Percentiles rank a stretch among this genome's conserved stretches.
phyloP scores from a whole-genome alignment of 2,329 filamentous ascomycete genomes.

The Biscogniauxia sp. region DNA sequence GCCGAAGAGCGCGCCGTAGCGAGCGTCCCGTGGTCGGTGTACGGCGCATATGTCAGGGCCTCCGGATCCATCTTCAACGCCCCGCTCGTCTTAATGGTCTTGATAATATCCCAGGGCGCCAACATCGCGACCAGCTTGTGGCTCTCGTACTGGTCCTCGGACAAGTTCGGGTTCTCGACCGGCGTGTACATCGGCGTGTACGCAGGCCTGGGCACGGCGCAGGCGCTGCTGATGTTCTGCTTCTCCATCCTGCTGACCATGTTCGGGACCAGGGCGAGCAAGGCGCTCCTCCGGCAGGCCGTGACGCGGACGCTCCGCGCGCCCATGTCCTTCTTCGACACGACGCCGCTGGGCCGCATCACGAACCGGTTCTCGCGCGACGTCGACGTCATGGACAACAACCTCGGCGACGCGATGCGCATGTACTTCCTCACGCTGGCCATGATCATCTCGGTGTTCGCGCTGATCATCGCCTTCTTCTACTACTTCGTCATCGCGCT shows the following conservation, averaged over 20 bases:
- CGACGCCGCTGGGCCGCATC: slow-evolving; percentile 89
- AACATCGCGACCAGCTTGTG: slow-evolving; percentile 89
- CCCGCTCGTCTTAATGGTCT: slow-evolving; percentile 58
- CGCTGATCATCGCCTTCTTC: slow-evolving; percentile 92
- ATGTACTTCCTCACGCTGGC: slow-evolving; percentile 88
- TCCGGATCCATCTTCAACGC: slow-evolving; percentile 71
- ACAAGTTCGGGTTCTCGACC: slow-evolving; percentile 66
- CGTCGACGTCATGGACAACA: slow-evolving; percentile 96
- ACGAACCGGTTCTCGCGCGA: slow-evolving; percentile 96
- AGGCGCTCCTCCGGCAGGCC: slow-evolving; percentile 75
- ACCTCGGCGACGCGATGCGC: slow-evolving; percentile 80
- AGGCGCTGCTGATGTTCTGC: slow-evolving; percentile 73
- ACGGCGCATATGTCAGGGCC: slow-evolving; percentile 72
- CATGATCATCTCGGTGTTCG: slow-evolving; percentile 80
- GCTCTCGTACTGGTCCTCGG: slow-evolving; percentile 90
- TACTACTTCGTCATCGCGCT: slow-evolving; percentile 73
- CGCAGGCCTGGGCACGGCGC: slow-evolving; percentile 67
- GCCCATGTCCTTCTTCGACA: slow-evolving; percentile 94
- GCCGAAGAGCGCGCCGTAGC: slow-evolving; percentile 64
- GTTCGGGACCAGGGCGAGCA: slow-evolving; percentile 77
- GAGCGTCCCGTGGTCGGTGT: slow-evolving; percentile 78
- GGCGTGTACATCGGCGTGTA: slow-evolving; percentile 72
- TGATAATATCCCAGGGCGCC: slow-evolving; percentile 72
- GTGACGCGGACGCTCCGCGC: slow-evolving; percentile 72
- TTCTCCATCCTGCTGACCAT: slow-evolving; percentile 79